phyloP scores from a whole-genome alignment of 768 basidiomycete species.

The Phallus indusiatus region DNA sequence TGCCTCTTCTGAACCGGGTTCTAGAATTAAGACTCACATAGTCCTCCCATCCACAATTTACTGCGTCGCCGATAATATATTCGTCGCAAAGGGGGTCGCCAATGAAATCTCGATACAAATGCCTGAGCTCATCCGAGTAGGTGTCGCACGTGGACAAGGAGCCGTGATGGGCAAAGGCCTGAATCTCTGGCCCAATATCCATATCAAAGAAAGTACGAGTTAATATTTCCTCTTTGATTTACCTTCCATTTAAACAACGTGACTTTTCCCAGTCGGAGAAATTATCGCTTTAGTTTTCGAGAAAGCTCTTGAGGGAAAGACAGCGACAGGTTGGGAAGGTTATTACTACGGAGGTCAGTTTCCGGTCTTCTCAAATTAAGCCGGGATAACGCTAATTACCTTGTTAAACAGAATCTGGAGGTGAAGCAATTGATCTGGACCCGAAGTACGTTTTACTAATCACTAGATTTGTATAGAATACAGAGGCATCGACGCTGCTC shows the following conservation, averaged over 20 bases:
- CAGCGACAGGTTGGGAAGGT: slow-evolving; percentile 34
- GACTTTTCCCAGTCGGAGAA: neutral
- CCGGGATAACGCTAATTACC: neutral
- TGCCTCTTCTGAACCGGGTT: slow-evolving; percentile 39
- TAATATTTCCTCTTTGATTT: neutral
- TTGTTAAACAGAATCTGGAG: neutral
- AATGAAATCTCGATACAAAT: slow-evolving; percentile 32
- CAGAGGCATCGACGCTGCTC: slow-evolving; percentile 31
- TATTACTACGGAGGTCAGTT: slow-evolving; percentile 37
- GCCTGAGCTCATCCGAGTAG: slow-evolving; percentile 16
- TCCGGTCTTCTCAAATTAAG: neutral
- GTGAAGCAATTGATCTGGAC: neutral
- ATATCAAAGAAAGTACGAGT: slow-evolving; percentile 28
- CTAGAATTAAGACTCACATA: slow-evolving; percentile 35
- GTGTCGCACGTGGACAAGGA: slow-evolving; percentile 31
- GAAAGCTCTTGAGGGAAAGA: slow-evolving; percentile 19
- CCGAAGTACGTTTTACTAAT: too few species aligned
- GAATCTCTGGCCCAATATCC: slow-evolving; percentile 52
- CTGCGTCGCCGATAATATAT: slow-evolving; percentile 37
- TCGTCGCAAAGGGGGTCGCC: slow-evolving; percentile 43
- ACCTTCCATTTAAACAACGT: neutral
- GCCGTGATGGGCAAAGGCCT: slow-evolving; percentile 48
- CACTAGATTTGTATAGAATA: slow-evolving; percentile 27
- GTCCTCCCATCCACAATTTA: slow-evolving; percentile 51
- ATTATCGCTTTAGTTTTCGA: slow-evolving; percentile 40